phyloP scores from a whole-genome alignment of 441 rosid genomes.

The Populus hybrid region DNA sequence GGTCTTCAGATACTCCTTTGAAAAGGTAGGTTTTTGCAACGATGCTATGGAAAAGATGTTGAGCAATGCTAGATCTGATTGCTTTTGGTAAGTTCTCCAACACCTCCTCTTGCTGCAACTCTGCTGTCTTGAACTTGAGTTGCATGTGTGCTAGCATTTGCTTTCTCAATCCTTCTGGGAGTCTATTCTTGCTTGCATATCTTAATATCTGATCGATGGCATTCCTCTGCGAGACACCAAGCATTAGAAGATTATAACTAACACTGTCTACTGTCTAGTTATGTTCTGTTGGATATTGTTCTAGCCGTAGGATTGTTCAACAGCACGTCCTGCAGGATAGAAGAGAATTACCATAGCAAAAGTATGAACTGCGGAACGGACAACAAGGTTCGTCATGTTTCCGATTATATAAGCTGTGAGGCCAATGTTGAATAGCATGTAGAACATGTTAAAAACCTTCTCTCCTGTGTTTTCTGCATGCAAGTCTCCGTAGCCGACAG shows the following conservation, averaged over 20 bases:
- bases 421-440: slow-evolving; percentile 90
- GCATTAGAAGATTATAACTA: neutral
- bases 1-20: slow-evolving; percentile 69
- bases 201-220: slow-evolving; percentile 68
- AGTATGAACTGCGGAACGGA: slow-evolving; percentile 65
- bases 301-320: neutral
- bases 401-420: slow-evolving; percentile 89
- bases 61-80: slow-evolving; percentile 77
- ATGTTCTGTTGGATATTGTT: neutral
- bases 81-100: slow-evolving; percentile 86
- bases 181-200: slow-evolving; percentile 73
- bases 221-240: slow-evolving; percentile 54
- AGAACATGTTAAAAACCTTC: slow-evolving; percentile 67
- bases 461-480: slow-evolving; percentile 70
- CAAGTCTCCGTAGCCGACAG: slow-evolving; percentile 94
- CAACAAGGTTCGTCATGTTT: slow-evolving; percentile 91
- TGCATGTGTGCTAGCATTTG: slow-evolving; percentile 93
- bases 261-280: neutral
- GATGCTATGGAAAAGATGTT: slow-evolving; percentile 61
- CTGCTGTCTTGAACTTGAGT: slow-evolving; percentile 83
- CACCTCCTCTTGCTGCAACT: slow-evolving; percentile 81
- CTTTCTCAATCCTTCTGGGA: slow-evolving; percentile 77
- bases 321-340: neutral
- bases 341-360: slow-evolving; percentile 55
- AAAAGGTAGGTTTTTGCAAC: slow-evolving; percentile 67